Evolutionary conservation across 805 yeast species (phyloP).

Genomic region (Candida ipomoeae): DNA sequence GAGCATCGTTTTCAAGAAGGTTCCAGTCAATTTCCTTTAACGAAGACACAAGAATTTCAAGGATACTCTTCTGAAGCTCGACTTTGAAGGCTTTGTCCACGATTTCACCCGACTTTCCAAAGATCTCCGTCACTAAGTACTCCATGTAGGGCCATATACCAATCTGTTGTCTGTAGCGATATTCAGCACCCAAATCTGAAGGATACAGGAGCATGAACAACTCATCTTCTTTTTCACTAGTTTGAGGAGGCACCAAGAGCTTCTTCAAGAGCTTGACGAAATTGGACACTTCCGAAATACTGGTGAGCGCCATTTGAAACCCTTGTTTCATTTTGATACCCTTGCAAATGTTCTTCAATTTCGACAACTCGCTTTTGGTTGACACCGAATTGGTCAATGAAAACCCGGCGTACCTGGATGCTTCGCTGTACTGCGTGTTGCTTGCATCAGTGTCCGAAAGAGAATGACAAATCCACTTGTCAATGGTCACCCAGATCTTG

Average conservation of each 20-base stretch:
- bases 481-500: slow-evolving; percentile 65
- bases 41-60: slow-evolving; percentile 46
- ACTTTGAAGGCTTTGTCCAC: slow-evolving; percentile 29
- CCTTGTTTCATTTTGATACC: slow-evolving; percentile 12
- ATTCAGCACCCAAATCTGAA: slow-evolving; percentile 52
- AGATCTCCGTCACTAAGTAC: slow-evolving; percentile 62
- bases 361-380: slow-evolving; percentile 8
- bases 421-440: slow-evolving; percentile 15
- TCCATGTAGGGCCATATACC: slow-evolving; percentile 84
- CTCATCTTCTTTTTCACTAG: slow-evolving; percentile 19
- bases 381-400: slow-evolving; percentile 5
- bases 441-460: slow-evolving; percentile 12
- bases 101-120: slow-evolving; percentile 47
- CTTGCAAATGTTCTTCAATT: slow-evolving; percentile 6
- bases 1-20: slow-evolving; percentile 49
- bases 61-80: slow-evolving; percentile 50
- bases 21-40: slow-evolving; percentile 36
- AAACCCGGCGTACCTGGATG: slow-evolving; percentile 17
- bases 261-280: slow-evolving; percentile 52
- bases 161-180: slow-evolving; percentile 43
- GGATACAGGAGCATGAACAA: slow-evolving; percentile 49
- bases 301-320: slow-evolving; percentile 41
- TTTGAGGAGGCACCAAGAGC: slow-evolving; percentile 29
- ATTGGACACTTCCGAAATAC: slow-evolving; percentile 56
- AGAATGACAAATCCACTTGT: slow-evolving; percentile 59